A percentile compares a stretch with the other conserved stretches of the same genome.
Evolutionary conservation across 1,284 basidiomycete genomes (phyloP).

Genomic region (Naganishia sp.): DNA sequence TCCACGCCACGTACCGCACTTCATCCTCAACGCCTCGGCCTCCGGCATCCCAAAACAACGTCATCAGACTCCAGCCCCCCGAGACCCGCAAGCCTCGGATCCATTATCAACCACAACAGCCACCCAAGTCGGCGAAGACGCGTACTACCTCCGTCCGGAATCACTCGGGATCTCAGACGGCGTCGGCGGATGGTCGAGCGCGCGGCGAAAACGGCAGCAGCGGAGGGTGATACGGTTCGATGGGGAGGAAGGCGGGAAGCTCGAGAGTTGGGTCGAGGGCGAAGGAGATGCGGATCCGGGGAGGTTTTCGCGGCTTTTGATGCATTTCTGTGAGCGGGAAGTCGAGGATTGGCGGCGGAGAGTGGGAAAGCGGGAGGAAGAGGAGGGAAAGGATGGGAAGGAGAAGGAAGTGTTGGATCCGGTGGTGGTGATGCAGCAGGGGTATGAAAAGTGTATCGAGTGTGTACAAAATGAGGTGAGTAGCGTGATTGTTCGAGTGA

Average conservation of each 20-base stretch:
- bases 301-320: slow-evolving; percentile 49
- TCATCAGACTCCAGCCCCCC: slow-evolving; percentile 20
- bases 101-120: slow-evolving; percentile 13
- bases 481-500: slow-evolving; percentile 3
- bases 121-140: slow-evolving; percentile 51
- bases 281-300: slow-evolving; percentile 44
- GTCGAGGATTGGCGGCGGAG: slow-evolving; percentile 34
- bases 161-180: slow-evolving; percentile 55
- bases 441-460: slow-evolving; percentile 59
- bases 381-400: not conserved
- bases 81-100: not conserved
- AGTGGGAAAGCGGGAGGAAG: not conserved
- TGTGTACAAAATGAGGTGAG: slow-evolving; percentile 55
- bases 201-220: slow-evolving; percentile 10
- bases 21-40: slow-evolving; percentile 17
- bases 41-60: slow-evolving; percentile 26
- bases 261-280: slow-evolving; percentile 5
- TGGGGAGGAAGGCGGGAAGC: slow-evolving; percentile 5
- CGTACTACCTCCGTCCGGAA: slow-evolving; percentile 50
- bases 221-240: slow-evolving; percentile 10
- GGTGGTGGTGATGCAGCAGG: slow-evolving; percentile 61
- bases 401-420: slow-evolving; percentile 54
- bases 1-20: not conserved
- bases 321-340: slow-evolving; percentile 50
- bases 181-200: slow-evolving; percentile 50